phyloP scores from a whole-genome alignment of 768 basidiomycete species.

The Crassisporium funariophilum region DNA sequence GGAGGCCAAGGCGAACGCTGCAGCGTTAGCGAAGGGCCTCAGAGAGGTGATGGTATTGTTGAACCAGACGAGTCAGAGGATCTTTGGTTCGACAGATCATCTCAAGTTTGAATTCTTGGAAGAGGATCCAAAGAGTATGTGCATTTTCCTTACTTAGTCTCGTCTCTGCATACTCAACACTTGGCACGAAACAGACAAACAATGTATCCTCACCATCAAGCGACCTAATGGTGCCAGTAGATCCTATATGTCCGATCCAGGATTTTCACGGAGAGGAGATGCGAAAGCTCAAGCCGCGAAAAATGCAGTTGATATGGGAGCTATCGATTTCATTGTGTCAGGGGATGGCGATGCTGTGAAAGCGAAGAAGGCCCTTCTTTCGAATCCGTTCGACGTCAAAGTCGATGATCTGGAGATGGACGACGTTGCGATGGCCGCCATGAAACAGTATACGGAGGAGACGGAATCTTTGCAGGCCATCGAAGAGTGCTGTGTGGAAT shows the following conservation, averaged over 20 bases:
- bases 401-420: slow-evolving; percentile 20
- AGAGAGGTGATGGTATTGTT: slow-evolving; percentile 33
- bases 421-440: slow-evolving; percentile 7
- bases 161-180: background rate
- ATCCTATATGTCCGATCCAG: slow-evolving; percentile 54
- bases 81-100: slow-evolving; percentile 41
- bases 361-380: slow-evolving; percentile 35
- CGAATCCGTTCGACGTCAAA: slow-evolving; percentile 32
- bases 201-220: slow-evolving; percentile 63
- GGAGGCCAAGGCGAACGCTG: slow-evolving; percentile 2
- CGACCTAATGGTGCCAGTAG: slow-evolving; percentile 53
- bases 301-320: slow-evolving; percentile 61
- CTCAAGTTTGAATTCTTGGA: slow-evolving; percentile 53
- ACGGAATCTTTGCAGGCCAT: slow-evolving; percentile 41
- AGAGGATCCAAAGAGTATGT: slow-evolving; percentile 38
- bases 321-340: slow-evolving; percentile 54
- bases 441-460: slow-evolving; percentile 17
- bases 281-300: slow-evolving; percentile 55
- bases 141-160: background rate
- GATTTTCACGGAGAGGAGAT: slow-evolving; percentile 47
- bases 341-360: slow-evolving; percentile 42
- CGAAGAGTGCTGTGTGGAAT: slow-evolving; percentile 54
- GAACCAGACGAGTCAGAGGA: slow-evolving; percentile 43
- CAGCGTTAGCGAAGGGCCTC: slow-evolving; percentile 3
- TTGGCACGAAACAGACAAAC: slow-evolving; percentile 48